phyloP scores from a whole-genome alignment of 495 filamentous ascomycete genomes.

The Extremus antarcticus region DNA sequence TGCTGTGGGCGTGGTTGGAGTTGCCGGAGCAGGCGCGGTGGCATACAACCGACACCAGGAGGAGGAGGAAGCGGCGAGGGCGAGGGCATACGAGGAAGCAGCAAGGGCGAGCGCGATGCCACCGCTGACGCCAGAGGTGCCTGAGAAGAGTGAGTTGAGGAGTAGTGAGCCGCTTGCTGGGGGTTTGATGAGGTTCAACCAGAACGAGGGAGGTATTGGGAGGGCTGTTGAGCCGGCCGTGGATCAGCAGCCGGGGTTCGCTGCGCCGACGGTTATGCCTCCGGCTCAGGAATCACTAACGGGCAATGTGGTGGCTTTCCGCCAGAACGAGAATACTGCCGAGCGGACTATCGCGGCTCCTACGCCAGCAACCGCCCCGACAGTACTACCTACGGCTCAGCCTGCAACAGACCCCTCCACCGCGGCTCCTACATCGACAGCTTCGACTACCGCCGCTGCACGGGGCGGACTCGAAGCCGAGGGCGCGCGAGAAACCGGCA shows the following conservation, averaged over 20 bases:
- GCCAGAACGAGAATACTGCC: too few species aligned
- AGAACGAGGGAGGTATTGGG: neutral
- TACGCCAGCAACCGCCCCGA: neutral
- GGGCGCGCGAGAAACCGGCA: conserved; percentile 18
- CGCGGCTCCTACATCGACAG: neutral
- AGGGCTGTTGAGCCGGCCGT: neutral
- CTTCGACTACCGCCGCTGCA: neutral
- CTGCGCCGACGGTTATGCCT: neutral
- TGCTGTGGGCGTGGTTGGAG: conserved; percentile 26
- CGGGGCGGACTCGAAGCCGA: conserved; percentile 10
- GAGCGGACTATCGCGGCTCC: too few species aligned
- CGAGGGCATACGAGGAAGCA: neutral
- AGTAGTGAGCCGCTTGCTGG: neutral
- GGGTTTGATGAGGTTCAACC: neutral
- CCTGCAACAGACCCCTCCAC: neutral
- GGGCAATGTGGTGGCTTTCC: neutral
- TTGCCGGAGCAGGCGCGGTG: conserved; percentile 20
- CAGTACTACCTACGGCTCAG: too few species aligned
- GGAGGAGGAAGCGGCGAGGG: neutral
- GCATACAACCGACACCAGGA: conserved; percentile 19
- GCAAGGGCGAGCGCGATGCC: too few species aligned
- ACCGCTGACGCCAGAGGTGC: neutral
- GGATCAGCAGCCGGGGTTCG: neutral
- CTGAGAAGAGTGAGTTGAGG: neutral
- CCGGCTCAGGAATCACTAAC: neutral